Evolutionary conservation across 352 stramenopile species (phyloP).

Genomic region (Phytophthora ohioensis): DNA sequence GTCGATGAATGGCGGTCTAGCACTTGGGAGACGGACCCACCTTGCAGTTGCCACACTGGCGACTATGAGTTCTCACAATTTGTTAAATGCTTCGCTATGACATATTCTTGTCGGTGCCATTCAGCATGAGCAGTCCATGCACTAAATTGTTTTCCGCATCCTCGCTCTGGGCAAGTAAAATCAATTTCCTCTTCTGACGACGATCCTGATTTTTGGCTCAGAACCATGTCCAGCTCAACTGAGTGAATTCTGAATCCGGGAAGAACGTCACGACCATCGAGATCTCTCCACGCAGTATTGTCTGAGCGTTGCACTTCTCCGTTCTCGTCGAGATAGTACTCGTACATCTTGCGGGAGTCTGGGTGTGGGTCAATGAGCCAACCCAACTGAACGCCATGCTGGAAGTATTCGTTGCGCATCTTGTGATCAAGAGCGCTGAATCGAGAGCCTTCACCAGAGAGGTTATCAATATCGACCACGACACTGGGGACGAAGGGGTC

Average conservation of each 20-base stretch:
- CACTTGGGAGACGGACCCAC: too few relatives aligned
- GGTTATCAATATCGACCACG: conserved; percentile 15
- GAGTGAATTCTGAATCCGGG: conserved; percentile 22
- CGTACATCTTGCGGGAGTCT: conserved; percentile 19
- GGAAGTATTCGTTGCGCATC: conserved; percentile 21
- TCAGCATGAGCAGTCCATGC: conserved; percentile 16
- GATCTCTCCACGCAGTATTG: conserved; percentile 32
- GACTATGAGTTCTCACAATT: too few relatives aligned
- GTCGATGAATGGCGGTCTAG: too few relatives aligned
- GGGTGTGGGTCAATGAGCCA: conserved; percentile 21
- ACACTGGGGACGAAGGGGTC: conserved; percentile 28
- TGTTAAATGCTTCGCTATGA: too few relatives aligned
- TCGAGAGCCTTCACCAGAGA: conserved; percentile 7
- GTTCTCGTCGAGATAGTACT: conserved; percentile 31
- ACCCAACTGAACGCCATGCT: conserved; percentile 16
- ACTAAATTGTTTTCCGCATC: conserved; percentile 18
- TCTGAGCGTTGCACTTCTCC: conserved; percentile 13
- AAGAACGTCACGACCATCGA: conserved; percentile 33
- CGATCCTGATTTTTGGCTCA: conserved; percentile 25
- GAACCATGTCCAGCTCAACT: conserved; percentile 10
- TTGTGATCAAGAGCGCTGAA: conserved; percentile 17
- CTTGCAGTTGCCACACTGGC: too few relatives aligned
- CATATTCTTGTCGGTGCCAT: conserved; percentile 10
- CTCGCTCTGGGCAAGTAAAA: conserved; percentile 10
- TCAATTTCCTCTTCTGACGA: conserved; percentile 35